Base-by-base conservation (phyloP, 768 basidiomycete species). In the Naganishia vaughanmartiniae region DNA sequence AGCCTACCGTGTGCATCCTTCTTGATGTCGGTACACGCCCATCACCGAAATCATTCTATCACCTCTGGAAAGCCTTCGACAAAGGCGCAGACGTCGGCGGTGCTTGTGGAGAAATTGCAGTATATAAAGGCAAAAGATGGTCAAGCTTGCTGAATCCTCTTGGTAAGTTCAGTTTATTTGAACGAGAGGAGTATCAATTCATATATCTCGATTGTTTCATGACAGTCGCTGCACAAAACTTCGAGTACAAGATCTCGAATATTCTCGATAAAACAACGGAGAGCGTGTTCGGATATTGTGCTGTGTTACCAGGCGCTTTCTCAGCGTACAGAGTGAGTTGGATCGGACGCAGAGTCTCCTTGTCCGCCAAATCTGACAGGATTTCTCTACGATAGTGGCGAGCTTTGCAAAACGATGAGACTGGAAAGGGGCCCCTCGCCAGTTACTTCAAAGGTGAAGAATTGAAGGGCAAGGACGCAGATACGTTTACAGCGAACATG, bases 71-170 rank as follows among this genome's bases (percentile, higher is more conserved):
- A 82, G 87, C 91, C 0, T 95, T 96, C 74, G 79, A 83, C 70
- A 82, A 93, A 72, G 77, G 78, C 55, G 79, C 79, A 4, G 95
- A 90, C 71, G 92, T 98, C 15, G 94, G 87, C 14, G 95, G 94
- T 21, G 93, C 95, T 14, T 98, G 95, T 80, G 95, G 95, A n/a
- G 95, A 98, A 82, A 93, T 95, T 77, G 90, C 91, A 11, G 88
- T 85, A 17, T 90, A 93, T 83, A 97, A 97, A 80, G 95, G 94
- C 72, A 88, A 88, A 83, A 88, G 89, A 70, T 93, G 93, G 90
- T 85, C 84, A 19, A 85, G 86, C 28, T 84, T 92, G 65, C 75
- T 92, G 72, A 97, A 96, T 77, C 93, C 93, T 0, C 84, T 96
- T 7, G 82, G 73, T 74, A 15, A 28, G 66, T 70, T 19, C 26